A percentile compares a stretch with the other conserved stretches of the same genome.
phyloP scores from a whole-genome alignment of 2,329 filamentous ascomycete species.

The Aspergillus piperis region DNA sequence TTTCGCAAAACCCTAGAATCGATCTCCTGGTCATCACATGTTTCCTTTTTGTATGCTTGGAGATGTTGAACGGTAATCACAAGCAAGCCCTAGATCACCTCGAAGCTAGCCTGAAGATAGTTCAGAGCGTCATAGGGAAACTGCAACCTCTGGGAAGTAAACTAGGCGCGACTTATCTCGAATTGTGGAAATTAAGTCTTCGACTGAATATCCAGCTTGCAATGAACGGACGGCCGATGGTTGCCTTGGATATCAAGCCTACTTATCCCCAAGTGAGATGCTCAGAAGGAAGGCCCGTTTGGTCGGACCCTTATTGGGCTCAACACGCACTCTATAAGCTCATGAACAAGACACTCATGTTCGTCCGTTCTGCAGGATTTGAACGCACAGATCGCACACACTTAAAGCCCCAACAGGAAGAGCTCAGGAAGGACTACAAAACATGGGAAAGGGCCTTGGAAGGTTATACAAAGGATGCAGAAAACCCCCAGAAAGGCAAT shows the following conservation, averaged over 20 bases:
- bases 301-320: slow-evolving; percentile 15
- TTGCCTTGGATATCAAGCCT: slow-evolving; percentile 7
- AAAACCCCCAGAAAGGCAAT: slow-evolving; percentile 8
- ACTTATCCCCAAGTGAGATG: slow-evolving; percentile 1
- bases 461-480: slow-evolving; percentile 5
- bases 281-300: background rate
- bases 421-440: background rate
- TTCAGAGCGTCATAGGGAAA: slow-evolving; percentile 1
- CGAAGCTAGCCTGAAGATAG: slow-evolving; percentile 23
- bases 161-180: slow-evolving; percentile 19
- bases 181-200: slow-evolving; percentile 20
- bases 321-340: slow-evolving; percentile 17
- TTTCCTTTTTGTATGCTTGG: slow-evolving; percentile 26
- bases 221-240: slow-evolving; percentile 19
- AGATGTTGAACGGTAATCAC: slow-evolving; percentile 23
- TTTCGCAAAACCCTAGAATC: background rate
- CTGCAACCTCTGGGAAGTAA: background rate
- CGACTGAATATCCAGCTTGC: slow-evolving; percentile 26
- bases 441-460: slow-evolving; percentile 18
- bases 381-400: slow-evolving; percentile 1
- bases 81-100: slow-evolving; percentile 24
- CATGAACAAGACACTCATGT: slow-evolving; percentile 15
- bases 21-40: slow-evolving; percentile 23
- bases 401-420: slow-evolving; percentile 2
- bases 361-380: slow-evolving; percentile 14